Percentiles rank a stretch among this genome's conserved stretches.
Conservation (phyloP, 495 filamentous ascomycete species). For the Peziza echinospora region DNA sequence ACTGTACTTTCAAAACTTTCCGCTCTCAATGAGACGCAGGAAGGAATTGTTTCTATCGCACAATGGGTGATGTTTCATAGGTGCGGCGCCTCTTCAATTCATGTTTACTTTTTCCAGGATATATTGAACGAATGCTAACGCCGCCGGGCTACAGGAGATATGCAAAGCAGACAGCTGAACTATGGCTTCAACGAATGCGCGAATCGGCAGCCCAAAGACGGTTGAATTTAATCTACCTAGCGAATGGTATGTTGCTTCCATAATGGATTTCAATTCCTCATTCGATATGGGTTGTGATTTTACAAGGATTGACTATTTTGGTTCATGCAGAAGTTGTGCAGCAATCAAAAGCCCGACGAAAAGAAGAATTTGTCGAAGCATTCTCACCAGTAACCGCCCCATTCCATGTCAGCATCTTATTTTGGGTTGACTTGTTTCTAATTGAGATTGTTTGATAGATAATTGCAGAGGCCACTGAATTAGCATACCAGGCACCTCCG, state of each 20-base stretch:
- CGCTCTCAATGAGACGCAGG: slow-evolving; percentile 83
- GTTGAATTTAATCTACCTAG: slow-evolving; percentile 81
- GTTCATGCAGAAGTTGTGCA: slow-evolving; percentile 60
- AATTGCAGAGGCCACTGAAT: slow-evolving; percentile 63
- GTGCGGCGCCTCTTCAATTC: slow-evolving; percentile 28
- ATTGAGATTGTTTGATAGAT: slow-evolving; percentile 24
- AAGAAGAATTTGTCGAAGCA: slow-evolving; percentile 76
- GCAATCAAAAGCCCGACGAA: slow-evolving; percentile 73
- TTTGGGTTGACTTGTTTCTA: background rate
- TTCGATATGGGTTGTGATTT: too few relatives aligned
- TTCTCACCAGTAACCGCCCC: slow-evolving; percentile 45
- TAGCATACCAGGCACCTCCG: slow-evolving; percentile 60
- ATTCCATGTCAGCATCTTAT: too few relatives aligned
- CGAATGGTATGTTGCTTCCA: slow-evolving; percentile 44
- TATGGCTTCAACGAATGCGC: slow-evolving; percentile 76
- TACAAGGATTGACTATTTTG: background rate
- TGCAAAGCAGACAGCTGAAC: slow-evolving; percentile 63
- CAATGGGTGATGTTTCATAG: slow-evolving; percentile 99
- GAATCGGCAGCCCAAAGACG: slow-evolving; percentile 65
- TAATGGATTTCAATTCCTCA: background rate
- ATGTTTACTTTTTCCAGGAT: background rate
- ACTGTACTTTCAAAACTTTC: slow-evolving; percentile 83
- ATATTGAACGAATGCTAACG: background rate
- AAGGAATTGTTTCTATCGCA: slow-evolving; percentile 80
- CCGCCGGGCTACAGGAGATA: slow-evolving; percentile 41